These are phyloP conservation scores for Yamadazyma atlantica DNA, from an alignment of 1,139 yeast species.

Conservation along the genomic window DNA sequence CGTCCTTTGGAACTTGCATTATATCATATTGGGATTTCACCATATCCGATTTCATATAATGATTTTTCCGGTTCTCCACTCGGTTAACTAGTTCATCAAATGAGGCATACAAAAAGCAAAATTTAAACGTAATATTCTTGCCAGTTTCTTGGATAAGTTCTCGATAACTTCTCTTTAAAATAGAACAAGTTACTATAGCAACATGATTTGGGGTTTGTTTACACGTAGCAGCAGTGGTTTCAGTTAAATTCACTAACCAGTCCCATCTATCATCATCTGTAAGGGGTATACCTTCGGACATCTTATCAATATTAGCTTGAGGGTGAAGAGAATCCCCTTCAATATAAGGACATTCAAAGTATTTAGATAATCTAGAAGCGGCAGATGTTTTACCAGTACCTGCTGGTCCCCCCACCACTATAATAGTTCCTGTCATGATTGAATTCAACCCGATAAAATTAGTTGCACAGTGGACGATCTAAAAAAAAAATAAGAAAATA, in stretches of 20 bases:
- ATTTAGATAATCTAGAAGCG: constrained; percentile 51
- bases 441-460: no score
- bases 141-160: constrained; percentile 45
- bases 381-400: constrained; percentile 91
- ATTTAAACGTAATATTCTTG: constrained; percentile 41
- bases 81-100: constrained; percentile 61
- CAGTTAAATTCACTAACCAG: constrained; percentile 66
- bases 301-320: constrained; percentile 68
- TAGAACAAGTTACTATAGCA: constrained; percentile 77
- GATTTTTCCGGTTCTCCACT: constrained; percentile 62
- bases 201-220: constrained; percentile 21
- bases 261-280: constrained; percentile 90
- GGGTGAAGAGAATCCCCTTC: constrained; percentile 91
- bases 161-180: constrained; percentile 73
- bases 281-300: constrained; percentile 77
- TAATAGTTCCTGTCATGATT: constrained; percentile 23
- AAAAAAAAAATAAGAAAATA: background rate
- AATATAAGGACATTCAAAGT: constrained; percentile 53
- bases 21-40: constrained; percentile 72
- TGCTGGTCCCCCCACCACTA: constrained; percentile 82
- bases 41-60: constrained; percentile 87
- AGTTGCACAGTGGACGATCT: background rate
- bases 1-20: constrained; percentile 65
- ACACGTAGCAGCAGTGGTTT: constrained; percentile 36
- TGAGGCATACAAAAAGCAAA: constrained; percentile 67